Conservation (phyloP, 139 green algal species). For the Asterochloris sp. region DNA sequence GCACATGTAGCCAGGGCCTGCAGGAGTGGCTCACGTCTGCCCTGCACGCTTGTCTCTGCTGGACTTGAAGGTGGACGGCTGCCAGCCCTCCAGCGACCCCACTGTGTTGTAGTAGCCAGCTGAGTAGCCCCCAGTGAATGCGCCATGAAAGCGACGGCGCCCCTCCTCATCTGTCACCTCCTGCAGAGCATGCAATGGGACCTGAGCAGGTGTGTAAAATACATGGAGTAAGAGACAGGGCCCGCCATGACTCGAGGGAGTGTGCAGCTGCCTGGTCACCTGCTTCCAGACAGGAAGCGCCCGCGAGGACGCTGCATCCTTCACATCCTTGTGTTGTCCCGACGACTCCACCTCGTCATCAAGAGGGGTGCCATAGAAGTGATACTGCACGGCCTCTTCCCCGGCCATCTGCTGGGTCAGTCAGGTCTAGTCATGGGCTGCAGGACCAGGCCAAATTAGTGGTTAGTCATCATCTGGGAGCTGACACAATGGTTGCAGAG, state of each 20-base stretch:
- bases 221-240: not conserved
- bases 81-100: constrained; percentile 79
- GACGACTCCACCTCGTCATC: constrained; percentile 49
- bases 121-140: constrained; percentile 92
- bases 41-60: constrained; percentile 43
- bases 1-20: not conserved
- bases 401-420: not conserved
- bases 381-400: constrained; percentile 60
- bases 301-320: constrained; percentile 37
- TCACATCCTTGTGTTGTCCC: constrained; percentile 32
- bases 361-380: constrained; percentile 64
- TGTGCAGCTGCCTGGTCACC: constrained; percentile 12
- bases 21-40: not conserved
- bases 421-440: too few species aligned
- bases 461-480: too few species aligned
- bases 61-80: constrained; percentile 73
- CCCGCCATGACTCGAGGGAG: not conserved
- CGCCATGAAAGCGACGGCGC: constrained; percentile 85
- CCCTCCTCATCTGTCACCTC: constrained; percentile 81
- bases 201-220: too few species aligned
- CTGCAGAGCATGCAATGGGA: constrained; percentile 31
- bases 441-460: too few species aligned
- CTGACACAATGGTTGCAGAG: too few species aligned
- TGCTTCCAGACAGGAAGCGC: constrained; percentile 52
- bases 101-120: constrained; percentile 97